Conservation (phyloP, 2,329 filamentous ascomycete species). For the Leptosphaerulina australis region DNA sequence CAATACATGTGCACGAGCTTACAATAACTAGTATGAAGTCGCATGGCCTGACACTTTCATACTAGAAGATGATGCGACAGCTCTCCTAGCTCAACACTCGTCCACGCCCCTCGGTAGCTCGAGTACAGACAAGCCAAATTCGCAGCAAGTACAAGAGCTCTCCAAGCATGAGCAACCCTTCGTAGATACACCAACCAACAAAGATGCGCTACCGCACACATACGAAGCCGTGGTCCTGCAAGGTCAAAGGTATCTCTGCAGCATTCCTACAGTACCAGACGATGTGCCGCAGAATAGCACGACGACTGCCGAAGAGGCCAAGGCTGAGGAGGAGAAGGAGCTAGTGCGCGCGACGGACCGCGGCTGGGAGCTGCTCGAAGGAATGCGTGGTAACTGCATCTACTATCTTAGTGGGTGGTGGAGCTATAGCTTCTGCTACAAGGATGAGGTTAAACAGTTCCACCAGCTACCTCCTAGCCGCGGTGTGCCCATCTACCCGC, state of each 20-base stretch:
- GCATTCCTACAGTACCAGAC: constrained; percentile 73
- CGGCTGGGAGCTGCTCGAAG: constrained; percentile 79
- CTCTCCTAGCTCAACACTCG: constrained; percentile 56
- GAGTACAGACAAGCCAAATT: constrained; percentile 34
- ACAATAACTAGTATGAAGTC: constrained; percentile 71
- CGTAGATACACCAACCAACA: constrained; percentile 19
- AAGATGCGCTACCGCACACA: constrained; percentile 42
- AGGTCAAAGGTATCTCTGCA: constrained; percentile 78
- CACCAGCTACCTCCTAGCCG: constrained; percentile 77
- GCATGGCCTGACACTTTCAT: constrained; percentile 75
- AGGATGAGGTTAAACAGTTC: constrained; percentile 85
- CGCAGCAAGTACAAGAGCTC: constrained; percentile 46
- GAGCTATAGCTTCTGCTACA: constrained; percentile 95
- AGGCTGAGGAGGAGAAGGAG: constrained; percentile 80
- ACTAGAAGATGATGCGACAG: constrained; percentile 70
- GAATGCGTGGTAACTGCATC: constrained; percentile 79
- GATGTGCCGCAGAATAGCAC: constrained; percentile 62
- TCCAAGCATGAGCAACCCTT: constrained; percentile 38
- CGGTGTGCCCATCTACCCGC: constrained; percentile 70
- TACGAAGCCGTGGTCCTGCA: constrained; percentile 79
- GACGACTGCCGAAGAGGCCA: constrained; percentile 69
- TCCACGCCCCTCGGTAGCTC: constrained; percentile 31
- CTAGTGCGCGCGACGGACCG: constrained; percentile 75
- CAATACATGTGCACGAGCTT: constrained; percentile 14
- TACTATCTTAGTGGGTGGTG: constrained; percentile 90